Evolutionary conservation across 345 rosid genomes (phyloP).

Genomic region (Laguncularia racemosa): DNA sequence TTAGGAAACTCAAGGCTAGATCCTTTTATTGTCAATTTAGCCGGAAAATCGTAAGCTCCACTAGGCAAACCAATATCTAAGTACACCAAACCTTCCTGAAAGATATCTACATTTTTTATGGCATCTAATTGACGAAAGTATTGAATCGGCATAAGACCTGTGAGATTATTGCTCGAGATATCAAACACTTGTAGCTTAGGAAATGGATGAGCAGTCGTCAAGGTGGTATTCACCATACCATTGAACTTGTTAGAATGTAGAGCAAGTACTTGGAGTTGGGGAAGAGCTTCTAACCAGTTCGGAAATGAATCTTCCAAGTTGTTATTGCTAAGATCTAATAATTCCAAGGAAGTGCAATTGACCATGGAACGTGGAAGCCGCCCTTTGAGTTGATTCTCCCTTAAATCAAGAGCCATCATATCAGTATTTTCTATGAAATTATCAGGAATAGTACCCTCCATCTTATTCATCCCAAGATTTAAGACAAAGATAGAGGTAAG

Average conservation of each 20-base stretch:
- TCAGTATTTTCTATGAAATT: not conserved
- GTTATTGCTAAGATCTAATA: constrained; percentile 16
- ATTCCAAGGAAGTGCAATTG: constrained; percentile 9
- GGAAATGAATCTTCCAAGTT: constrained; percentile 15
- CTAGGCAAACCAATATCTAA: too few species aligned
- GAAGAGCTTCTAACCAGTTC: constrained; percentile 15
- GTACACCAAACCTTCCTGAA: not conserved
- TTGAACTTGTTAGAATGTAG: constrained; percentile 10
- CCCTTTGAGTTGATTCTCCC: constrained; percentile 19
- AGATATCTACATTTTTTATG: not conserved
- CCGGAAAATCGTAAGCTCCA: too few species aligned
- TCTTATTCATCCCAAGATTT: constrained; percentile 11
- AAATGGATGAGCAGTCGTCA: not conserved
- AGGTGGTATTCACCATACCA: constrained; percentile 6
- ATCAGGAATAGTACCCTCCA: constrained; percentile 14
- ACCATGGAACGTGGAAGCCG: constrained; percentile 13
- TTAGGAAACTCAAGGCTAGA: not conserved
- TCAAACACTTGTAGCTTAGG: constrained; percentile 11
- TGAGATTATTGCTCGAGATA: constrained; percentile 15
- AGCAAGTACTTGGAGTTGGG: constrained; percentile 3
- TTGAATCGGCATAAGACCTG: constrained; percentile 3
- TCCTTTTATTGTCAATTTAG: constrained; percentile 6
- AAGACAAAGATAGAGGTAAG: not conserved
- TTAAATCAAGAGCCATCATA: constrained; percentile 5
- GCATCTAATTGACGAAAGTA: not conserved